These are phyloP conservation scores for Hypoxylon rickii DNA, from an alignment of 495 filamentous ascomycete species.

Conservation along the genomic window DNA sequence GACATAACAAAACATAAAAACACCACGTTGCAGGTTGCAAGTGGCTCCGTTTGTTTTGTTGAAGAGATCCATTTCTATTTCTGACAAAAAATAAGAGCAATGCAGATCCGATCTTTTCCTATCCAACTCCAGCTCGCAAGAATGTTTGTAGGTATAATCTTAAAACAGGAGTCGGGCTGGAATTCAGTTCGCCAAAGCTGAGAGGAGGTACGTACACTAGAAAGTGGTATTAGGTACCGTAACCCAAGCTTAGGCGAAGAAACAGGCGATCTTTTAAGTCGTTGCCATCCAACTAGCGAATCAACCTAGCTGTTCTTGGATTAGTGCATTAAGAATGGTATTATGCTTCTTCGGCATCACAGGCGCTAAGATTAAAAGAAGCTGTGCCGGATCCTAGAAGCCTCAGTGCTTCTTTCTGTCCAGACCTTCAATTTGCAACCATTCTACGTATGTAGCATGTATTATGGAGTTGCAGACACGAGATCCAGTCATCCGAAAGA, in stretches of 20 bases:
- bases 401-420: too few relatives aligned
- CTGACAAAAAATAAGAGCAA: not conserved
- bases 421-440: too few relatives aligned
- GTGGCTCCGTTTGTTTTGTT: not conserved
- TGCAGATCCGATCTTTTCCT: not conserved
- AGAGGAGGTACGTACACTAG: conserved; percentile 17
- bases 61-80: not conserved
- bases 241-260: conserved; percentile 31
- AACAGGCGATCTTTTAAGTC: conserved; percentile 31
- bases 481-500: not conserved
- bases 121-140: not conserved
- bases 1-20: not conserved
- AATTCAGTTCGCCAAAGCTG: conserved; percentile 20
- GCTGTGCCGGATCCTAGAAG: conserved; percentile 2
- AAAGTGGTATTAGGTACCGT: conserved; percentile 10
- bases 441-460: too few relatives aligned
- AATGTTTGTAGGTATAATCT: not conserved
- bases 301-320: conserved; percentile 19
- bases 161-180: conserved; percentile 10
- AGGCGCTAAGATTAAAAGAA: conserved; percentile 25
- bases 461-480: too few relatives aligned
- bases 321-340: conserved; percentile 36
- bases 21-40: not conserved
- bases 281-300: conserved; percentile 29
- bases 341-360: conserved; percentile 28